Evolutionary conservation across 768 basidiomycete species (phyloP), one percentile per base, ranked within the genome.

Genomic region (Polyporus arcularius): DNA sequence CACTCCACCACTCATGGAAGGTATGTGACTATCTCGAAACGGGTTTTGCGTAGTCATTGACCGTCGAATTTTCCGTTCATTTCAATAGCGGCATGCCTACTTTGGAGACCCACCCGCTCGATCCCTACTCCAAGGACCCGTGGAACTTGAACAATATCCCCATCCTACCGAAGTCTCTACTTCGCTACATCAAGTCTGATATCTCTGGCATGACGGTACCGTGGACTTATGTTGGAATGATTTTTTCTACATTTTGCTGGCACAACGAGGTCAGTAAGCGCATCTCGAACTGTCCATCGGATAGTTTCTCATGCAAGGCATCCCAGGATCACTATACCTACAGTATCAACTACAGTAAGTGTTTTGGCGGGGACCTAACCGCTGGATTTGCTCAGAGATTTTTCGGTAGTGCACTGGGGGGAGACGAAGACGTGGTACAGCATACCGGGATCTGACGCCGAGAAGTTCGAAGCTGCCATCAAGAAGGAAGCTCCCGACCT

Each of bases 341-440:
- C 73, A 95, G 92, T 73, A 86, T 98, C 71, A 94, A 96, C 73
- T 96, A 86, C 76, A 92, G 93, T 94, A 75, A 71, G 92, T 63
- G 40, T 18, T 39, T 32, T 12, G 21, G 15, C 28, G 28, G 31
- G 45, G 53, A 61, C 40, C 52, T 7, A 35, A 31, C 46, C 57
- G 47, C 38, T 64, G 18, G 11, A 50, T 60, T 9, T 41, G 31
- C 57, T 65, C 14, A 65, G 47, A 39, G 3, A 18, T 4, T 58
- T 51, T 54, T 26, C 38, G 32, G 35, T 65, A 96, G 94, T 96
- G 90, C 95, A 98, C 72, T 98, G 94, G 93, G 97, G 97, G 31
- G 96, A 97, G 72, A 96, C 96, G 38, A 99, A 99, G 80, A 99
- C 96, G 0, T 99, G 97, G 97, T 99, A 99, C 74, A 96, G 96